A percentile compares a stretch with the other conserved stretches of the same genome.
These are phyloP conservation scores for Trifolium fragiferum DNA, from an alignment of 306 rosid species.

Conservation along the genomic window DNA sequence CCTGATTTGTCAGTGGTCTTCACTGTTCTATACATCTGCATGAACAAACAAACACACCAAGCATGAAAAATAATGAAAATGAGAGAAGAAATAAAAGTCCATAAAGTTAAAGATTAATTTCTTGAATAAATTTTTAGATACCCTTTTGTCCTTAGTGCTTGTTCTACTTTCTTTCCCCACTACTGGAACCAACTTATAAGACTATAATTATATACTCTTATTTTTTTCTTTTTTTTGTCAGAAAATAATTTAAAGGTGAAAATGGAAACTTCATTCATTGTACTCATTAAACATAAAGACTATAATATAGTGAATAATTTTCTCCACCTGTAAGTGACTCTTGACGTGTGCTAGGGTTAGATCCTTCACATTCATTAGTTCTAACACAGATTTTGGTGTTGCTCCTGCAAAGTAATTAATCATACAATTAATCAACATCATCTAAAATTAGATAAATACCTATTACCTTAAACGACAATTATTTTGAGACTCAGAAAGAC, in stretches of 20 bases:
- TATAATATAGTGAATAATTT: constrained; percentile 35
- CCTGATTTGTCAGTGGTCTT: constrained; percentile 87
- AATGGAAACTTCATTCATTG: constrained; percentile 26
- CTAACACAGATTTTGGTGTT: constrained; percentile 96
- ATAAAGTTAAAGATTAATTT: constrained; percentile 44
- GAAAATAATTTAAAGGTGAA: constrained; percentile 26
- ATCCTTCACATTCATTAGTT: constrained; percentile 98
- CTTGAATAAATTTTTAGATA: constrained; percentile 42
- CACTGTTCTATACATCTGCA: constrained; percentile 99
- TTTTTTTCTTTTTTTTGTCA: background rate
- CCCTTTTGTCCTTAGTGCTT: constrained; percentile 73
- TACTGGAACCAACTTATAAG: constrained; percentile 46
- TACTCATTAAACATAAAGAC: constrained; percentile 43
- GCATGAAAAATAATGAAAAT: constrained; percentile 31
- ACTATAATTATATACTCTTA: background rate
- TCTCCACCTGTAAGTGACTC: constrained; percentile 97
- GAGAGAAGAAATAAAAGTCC: constrained; percentile 44
- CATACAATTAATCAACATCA: background rate
- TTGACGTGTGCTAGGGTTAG: constrained; percentile 99
- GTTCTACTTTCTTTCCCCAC: constrained; percentile 57
- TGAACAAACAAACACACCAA: constrained; percentile 47
- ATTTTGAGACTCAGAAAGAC: background rate
- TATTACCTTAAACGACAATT: too few species aligned
- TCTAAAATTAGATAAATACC: constrained; percentile 6
- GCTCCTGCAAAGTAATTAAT: constrained; percentile 66